Percentiles rank a stretch among this genome's conserved stretches.
phyloP scores from a whole-genome alignment of 2,329 filamentous ascomycete genomes.

The Graphilbum ipis-grandicollis region DNA sequence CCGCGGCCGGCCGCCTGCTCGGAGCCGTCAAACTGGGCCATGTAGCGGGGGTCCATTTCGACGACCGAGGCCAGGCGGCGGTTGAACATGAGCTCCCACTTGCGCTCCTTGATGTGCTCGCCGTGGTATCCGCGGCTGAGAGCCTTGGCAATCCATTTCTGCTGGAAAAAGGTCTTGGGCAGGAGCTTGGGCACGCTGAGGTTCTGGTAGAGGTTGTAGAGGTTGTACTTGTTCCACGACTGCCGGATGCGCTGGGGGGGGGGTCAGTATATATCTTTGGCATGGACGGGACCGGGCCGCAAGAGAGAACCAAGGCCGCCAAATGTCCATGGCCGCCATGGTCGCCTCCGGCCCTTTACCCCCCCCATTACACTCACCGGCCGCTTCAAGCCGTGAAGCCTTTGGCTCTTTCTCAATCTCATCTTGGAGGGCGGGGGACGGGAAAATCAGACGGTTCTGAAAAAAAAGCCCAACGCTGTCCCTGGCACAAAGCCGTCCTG shows the following conservation, averaged over 20 bases:
- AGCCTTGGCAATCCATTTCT: constrained; percentile 91
- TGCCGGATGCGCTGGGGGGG: constrained; percentile 65
- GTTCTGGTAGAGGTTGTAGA: constrained; percentile 62
- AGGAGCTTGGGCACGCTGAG: constrained; percentile 24
- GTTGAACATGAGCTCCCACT: constrained; percentile 89
- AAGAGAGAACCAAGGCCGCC: too few relatives aligned
- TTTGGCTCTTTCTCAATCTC: constrained; percentile 36
- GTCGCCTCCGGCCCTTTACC: too few relatives aligned
- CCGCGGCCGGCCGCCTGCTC: constrained; percentile 72
- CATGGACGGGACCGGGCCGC: too few relatives aligned
- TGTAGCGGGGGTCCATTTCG: constrained; percentile 64
- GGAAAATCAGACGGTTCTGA: neutral
- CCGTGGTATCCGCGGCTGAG: constrained; percentile 77
- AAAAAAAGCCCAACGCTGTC: too few relatives aligned
- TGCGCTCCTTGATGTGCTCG: constrained; percentile 80
- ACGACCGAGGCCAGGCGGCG: constrained; percentile 66
- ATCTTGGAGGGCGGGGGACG: constrained; percentile 15
- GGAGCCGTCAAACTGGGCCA: constrained; percentile 68
- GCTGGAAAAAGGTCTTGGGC: constrained; percentile 73
- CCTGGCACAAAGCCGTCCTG: too few relatives aligned
- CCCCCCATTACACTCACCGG: constrained; percentile 37
- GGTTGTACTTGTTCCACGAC: constrained; percentile 94
- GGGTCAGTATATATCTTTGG: too few relatives aligned
- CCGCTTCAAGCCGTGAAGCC: constrained; percentile 50
- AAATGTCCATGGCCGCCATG: too few relatives aligned